A percentile compares a stretch with the other conserved stretches of the same genome.
Conservation (phyloP, 2,329 filamentous ascomycete genomes). For the Botrytis squamosa region DNA sequence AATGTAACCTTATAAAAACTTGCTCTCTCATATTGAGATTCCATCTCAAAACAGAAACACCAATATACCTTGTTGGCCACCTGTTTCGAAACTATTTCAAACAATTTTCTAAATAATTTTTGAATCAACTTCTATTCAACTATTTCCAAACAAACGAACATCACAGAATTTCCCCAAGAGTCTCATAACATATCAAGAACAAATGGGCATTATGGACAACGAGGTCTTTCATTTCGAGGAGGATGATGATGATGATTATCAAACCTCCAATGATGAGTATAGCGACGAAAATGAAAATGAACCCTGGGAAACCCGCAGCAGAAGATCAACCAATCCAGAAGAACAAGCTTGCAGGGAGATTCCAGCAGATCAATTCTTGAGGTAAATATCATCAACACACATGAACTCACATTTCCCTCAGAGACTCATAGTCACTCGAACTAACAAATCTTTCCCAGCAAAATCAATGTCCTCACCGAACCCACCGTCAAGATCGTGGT, state of each 20-base stretch:
- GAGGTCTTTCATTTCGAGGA: conserved; percentile 5
- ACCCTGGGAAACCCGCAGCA: background rate
- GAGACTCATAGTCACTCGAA: rapidly evolving
- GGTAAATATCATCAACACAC: background rate
- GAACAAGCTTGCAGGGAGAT: background rate
- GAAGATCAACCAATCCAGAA: background rate
- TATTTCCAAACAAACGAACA: background rate
- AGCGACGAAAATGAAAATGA: background rate
- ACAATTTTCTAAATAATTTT: background rate
- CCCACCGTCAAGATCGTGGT: conserved; percentile 23
- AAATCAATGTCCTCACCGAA: conserved; percentile 8
- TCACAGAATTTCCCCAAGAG: background rate
- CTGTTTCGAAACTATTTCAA: background rate
- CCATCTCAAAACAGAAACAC: background rate
- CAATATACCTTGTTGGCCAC: conserved; percentile 4
- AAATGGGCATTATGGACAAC: conserved; percentile 1
- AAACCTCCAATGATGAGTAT: background rate
- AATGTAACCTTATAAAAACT: background rate
- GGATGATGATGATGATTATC: background rate
- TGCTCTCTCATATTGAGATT: background rate
- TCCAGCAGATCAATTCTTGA: conserved; percentile 15
- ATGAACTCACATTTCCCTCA: background rate
- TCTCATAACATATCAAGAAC: background rate
- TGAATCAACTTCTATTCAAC: background rate
- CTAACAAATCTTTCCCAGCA: background rate